Conservation (phyloP, 768 basidiomycete species). For the Saitozyma podzolica region DNA sequence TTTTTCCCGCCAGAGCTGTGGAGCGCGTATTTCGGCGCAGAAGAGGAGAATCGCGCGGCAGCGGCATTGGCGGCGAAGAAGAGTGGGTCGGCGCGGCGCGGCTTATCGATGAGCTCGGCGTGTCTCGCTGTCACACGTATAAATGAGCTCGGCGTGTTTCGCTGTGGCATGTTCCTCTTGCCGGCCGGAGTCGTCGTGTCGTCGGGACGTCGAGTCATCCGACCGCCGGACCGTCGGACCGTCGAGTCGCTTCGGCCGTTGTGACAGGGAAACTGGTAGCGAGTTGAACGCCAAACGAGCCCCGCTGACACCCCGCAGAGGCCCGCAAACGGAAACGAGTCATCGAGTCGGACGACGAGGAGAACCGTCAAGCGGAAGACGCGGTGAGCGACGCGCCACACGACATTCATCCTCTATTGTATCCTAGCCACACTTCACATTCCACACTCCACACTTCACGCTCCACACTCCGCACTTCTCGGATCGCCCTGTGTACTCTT, state of each 20-base stretch:
- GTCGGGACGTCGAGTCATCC: no score
- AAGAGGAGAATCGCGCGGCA: not conserved
- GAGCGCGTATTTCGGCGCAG: slow-evolving; percentile 38
- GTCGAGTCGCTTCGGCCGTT: no score
- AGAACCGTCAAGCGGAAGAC: not conserved
- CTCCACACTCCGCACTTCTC: no score
- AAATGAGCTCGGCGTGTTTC: not conserved
- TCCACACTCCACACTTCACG: no score
- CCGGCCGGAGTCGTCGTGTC: not conserved
- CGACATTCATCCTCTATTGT: not conserved
- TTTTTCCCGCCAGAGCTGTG: slow-evolving; percentile 42
- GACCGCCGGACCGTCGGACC: no score
- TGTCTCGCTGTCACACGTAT: not conserved
- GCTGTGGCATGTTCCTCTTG: not conserved
- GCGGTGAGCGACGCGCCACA: not conserved
- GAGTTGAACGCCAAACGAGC: no score
- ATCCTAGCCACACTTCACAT: no score
- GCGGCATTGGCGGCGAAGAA: not conserved
- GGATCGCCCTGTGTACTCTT: no score
- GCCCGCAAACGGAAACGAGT: slow-evolving; percentile 5
- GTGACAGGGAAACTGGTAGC: no score
- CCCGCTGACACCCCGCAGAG: not conserved
- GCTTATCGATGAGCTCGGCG: not conserved
- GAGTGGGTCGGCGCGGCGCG: not conserved
- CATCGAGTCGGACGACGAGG: not conserved